Percentiles rank a stretch among this genome's conserved stretches.
Conservation (phyloP, 768 basidiomycete species). For the Boletus rex-veris region DNA sequence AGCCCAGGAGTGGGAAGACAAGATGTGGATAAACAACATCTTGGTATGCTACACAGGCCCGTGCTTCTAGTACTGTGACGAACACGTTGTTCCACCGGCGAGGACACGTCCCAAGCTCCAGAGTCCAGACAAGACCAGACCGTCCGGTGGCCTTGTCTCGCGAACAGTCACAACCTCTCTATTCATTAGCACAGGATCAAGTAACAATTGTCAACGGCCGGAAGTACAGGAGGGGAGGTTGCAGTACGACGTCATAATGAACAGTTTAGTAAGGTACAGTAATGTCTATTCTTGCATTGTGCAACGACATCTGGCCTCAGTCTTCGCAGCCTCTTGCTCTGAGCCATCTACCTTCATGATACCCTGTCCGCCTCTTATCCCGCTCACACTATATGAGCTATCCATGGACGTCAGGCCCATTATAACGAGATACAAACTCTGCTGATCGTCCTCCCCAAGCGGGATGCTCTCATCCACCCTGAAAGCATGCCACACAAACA, state of each 20-base stretch:
- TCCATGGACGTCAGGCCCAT: constrained; percentile 16
- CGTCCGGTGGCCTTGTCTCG: too few relatives aligned
- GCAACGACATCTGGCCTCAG: not conserved
- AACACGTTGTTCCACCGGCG: too few relatives aligned
- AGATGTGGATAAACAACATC: too few relatives aligned
- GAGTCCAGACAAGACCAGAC: too few relatives aligned
- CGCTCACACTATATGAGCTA: not conserved
- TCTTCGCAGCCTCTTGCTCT: not conserved
- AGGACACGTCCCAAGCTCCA: too few relatives aligned
- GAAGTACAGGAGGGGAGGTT: not conserved
- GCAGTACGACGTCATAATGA: not conserved
- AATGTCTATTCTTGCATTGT: not conserved
- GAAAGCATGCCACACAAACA: constrained; percentile 29
- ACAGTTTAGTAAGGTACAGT: not conserved
- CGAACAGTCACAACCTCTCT: too few relatives aligned
- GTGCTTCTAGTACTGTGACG: too few relatives aligned
- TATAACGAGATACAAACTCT: constrained; percentile 33
- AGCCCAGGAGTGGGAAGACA: too few relatives aligned
- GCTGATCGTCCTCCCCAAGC: constrained; percentile 33
- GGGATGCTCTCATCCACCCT: constrained; percentile 21
- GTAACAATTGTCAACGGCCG: too few relatives aligned
- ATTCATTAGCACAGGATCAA: too few relatives aligned
- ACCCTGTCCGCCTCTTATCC: not conserved
- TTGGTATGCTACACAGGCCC: too few relatives aligned
- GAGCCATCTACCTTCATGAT: not conserved